phyloP scores from a whole-genome alignment of 805 yeast species.

The Huiozyma sinensis region DNA sequence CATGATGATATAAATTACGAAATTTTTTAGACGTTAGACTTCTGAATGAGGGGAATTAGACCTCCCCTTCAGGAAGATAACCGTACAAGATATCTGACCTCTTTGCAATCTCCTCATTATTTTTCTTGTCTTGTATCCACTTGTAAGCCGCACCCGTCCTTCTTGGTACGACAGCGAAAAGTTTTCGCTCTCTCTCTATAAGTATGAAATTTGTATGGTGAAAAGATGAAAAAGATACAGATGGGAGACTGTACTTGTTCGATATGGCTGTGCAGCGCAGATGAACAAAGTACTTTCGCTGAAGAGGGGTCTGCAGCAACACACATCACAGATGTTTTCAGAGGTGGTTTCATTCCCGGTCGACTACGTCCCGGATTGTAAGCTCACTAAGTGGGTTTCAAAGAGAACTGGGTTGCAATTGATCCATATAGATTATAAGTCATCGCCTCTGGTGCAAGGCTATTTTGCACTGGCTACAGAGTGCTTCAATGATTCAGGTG shows the following conservation, averaged over 20 bases:
- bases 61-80: constrained; percentile 20
- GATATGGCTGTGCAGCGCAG: too few relatives aligned
- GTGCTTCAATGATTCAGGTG: constrained; percentile 74
- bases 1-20: constrained; percentile 23
- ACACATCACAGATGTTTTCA: background rate
- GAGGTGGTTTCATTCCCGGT: constrained; percentile 45
- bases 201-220: too few relatives aligned
- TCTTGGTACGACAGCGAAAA: too few relatives aligned
- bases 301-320: too few relatives aligned
- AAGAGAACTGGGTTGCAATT: constrained; percentile 72
- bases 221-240: too few relatives aligned
- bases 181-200: too few relatives aligned
- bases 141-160: too few relatives aligned
- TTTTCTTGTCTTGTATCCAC: too few relatives aligned
- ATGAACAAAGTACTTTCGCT: too few relatives aligned
- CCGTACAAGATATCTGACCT: constrained; percentile 19
- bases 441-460: constrained; percentile 87
- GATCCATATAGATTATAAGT: constrained; percentile 56
- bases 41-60: constrained; percentile 16
- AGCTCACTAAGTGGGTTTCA: constrained; percentile 68
- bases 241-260: too few relatives aligned
- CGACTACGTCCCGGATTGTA: constrained; percentile 60
- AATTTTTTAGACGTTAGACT: constrained; percentile 30
- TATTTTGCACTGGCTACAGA: constrained; percentile 94
- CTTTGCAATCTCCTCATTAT: background rate